These are phyloP conservation scores for Zymoseptoria brevis DNA, from an alignment of 2,329 filamentous ascomycete species.

Conservation along the genomic window DNA sequence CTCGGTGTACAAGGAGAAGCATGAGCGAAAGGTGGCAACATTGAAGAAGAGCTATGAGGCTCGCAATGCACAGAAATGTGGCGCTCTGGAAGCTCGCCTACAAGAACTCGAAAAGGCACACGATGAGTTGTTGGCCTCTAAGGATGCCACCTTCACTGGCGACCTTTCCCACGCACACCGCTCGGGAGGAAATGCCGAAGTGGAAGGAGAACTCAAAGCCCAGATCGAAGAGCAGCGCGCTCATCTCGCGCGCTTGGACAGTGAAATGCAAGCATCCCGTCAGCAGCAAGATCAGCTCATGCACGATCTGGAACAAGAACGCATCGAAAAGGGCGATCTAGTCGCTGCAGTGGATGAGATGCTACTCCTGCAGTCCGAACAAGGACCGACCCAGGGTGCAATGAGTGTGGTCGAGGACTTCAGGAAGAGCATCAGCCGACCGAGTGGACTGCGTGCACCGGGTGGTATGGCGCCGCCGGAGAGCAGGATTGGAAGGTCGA, in stretches of 20 bases:
- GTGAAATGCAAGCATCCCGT: constrained; percentile 62
- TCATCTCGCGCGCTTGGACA: constrained; percentile 65
- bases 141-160: constrained; percentile 60
- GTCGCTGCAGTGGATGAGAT: constrained; percentile 77
- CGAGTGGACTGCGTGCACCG: constrained; percentile 51
- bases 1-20: constrained; percentile 89
- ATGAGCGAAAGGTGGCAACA: constrained; percentile 89
- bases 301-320: constrained; percentile 61
- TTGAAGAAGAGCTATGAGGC: constrained; percentile 75
- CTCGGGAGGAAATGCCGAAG: constrained; percentile 9
- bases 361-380: constrained; percentile 56
- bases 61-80: constrained; percentile 81
- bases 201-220: constrained; percentile 30
- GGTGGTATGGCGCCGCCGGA: constrained; percentile 34
- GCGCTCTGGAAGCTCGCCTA: constrained; percentile 65
- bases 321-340: constrained; percentile 75
- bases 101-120: constrained; percentile 65
- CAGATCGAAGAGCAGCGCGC: constrained; percentile 59
- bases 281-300: constrained; percentile 64
- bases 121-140: constrained; percentile 59
- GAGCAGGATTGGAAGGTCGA: constrained; percentile 38
- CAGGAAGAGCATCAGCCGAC: constrained; percentile 48
- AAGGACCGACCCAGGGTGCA: constrained; percentile 32
- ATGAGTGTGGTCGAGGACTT: constrained; percentile 40
- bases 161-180: constrained; percentile 16